Evolutionary conservation across 768 basidiomycete genomes (phyloP).

Genomic region (Leucogyrophana mollusca): DNA sequence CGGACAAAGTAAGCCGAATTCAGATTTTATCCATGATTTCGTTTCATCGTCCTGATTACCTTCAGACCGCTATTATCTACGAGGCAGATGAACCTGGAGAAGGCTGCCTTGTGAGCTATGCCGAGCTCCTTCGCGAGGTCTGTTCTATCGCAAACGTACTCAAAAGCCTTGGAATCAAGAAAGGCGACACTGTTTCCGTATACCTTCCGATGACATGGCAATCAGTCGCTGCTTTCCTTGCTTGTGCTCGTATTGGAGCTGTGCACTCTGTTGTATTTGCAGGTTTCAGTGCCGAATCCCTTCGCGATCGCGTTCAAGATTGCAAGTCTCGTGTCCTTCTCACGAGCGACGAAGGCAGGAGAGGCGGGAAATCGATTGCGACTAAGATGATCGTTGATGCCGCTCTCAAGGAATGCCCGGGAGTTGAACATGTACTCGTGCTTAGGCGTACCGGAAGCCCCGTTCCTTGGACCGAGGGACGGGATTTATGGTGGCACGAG

Average conservation of each 20-base stretch:
- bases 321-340: constrained; percentile 90
- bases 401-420: constrained; percentile 80
- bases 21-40: not conserved
- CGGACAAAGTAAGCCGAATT: constrained; percentile 60
- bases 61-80: constrained; percentile 92
- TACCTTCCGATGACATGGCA: constrained; percentile 97
- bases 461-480: constrained; percentile 76
- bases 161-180: constrained; percentile 85
- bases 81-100: constrained; percentile 94
- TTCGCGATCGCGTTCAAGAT: constrained; percentile 89
- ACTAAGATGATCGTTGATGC: constrained; percentile 93
- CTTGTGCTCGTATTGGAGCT: constrained; percentile 95
- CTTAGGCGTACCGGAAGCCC: constrained; percentile 82
- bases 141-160: constrained; percentile 90
- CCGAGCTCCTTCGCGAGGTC: constrained; percentile 87
- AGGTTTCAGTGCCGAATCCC: constrained; percentile 92
- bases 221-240: constrained; percentile 93
- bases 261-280: constrained; percentile 98
- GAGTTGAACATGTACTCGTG: constrained; percentile 89
- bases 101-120: constrained; percentile 74
- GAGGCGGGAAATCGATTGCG: constrained; percentile 94
- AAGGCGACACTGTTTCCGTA: constrained; percentile 92
- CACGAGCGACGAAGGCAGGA: constrained; percentile 90
- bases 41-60: not conserved
- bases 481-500: constrained; percentile 98